Evolutionary conservation across 1,284 basidiomycete species (phyloP), one percentile per base, ranked within the genome.

Genomic region (Stereum hirsutum): DNA sequence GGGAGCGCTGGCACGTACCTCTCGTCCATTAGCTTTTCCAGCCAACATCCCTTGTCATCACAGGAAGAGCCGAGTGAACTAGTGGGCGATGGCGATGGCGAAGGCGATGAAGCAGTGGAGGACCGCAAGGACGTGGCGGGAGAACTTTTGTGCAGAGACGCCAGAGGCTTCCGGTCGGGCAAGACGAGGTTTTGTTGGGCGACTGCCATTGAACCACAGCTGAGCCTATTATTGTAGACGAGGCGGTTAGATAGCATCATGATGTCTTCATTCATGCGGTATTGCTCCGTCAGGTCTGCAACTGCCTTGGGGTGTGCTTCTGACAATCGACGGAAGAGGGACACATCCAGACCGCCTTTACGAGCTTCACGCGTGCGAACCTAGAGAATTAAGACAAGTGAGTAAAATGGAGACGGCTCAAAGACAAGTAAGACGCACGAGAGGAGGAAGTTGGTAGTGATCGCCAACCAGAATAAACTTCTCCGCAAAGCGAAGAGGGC

Each of bases 191-290:
- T 64, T 48, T 73, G 73, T 20, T 70, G 65, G 11, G 86, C 84
- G 3, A 97, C 78, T 7, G 64, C 63, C 20, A 79, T 77, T 11
- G 74, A 83, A 2, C 93, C 95, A 55, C 91, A 94, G 32, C 69
- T 72, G 39, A 99, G 69, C 17, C 82, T 72, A 42, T 88, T 77
- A 14, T 75, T 65, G 56, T 99, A 99, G 14, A 98, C 86, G 27
- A 99, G 75, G 44, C 72, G 74, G 59, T 99, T 99, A 4, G 91
- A 93, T 10, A 99, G 66, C 6, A 75, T 58, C 95, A 98, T 99
- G 57, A 99, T 98, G 47, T 96, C 92, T 45, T 76, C 78, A 60
- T 95, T 97, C 95, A 99, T 99, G 42, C 96, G 75, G 59, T 99
- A 99, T 58, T 99, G 95, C 42, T 84, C 72, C 0, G 78, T 74